Percentiles rank a stretch among this genome's conserved stretches.
phyloP scores from a whole-genome alignment of 352 stramenopile species.

The Phytophthora fragariae region DNA sequence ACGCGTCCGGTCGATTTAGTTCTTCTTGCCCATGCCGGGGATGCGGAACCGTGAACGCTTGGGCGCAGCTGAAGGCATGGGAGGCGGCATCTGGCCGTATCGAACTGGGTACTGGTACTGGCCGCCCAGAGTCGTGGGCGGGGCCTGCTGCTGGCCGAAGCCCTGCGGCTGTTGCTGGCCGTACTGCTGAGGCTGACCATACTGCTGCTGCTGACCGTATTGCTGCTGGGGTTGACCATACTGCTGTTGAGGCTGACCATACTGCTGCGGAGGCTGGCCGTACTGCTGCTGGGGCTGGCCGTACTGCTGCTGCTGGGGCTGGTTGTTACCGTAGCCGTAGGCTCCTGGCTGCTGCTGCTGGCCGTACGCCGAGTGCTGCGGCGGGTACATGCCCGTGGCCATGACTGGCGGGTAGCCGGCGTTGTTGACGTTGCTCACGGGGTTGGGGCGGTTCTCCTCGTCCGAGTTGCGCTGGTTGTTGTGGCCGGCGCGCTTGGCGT shows the following conservation, averaged over 20 bases:
- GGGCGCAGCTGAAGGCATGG: constrained; percentile 54
- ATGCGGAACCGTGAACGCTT: constrained; percentile 82
- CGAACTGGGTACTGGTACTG: constrained; percentile 68
- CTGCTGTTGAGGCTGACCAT: constrained; percentile 33
- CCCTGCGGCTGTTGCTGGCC: constrained; percentile 27
- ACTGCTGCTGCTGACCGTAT: constrained; percentile 20
- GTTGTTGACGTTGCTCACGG: constrained; percentile 24
- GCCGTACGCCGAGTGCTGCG: constrained; percentile 60
- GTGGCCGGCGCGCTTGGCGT: constrained; percentile 49
- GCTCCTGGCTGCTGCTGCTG: constrained; percentile 36
- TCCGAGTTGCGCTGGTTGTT: constrained; percentile 59
- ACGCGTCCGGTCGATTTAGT: constrained; percentile 56
- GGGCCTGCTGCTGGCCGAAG: constrained; percentile 34
- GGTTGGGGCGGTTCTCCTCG: constrained; percentile 62
- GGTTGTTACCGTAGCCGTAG: constrained; percentile 35
- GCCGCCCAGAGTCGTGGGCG: constrained; percentile 40
- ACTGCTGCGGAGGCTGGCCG: constrained; percentile 31
- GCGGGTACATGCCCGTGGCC: constrained; percentile 60
- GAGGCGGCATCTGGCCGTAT: constrained; percentile 61
- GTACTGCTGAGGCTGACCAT: constrained; percentile 25
- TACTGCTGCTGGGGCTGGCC: constrained; percentile 38
- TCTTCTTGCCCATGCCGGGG: constrained; percentile 77
- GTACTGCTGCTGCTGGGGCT: constrained; percentile 29
- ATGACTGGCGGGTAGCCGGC: constrained; percentile 52
- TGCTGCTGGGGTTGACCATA: constrained; percentile 36